phyloP scores from a whole-genome alignment of 164 flowering plant species.

The Taxillus chinensis region DNA sequence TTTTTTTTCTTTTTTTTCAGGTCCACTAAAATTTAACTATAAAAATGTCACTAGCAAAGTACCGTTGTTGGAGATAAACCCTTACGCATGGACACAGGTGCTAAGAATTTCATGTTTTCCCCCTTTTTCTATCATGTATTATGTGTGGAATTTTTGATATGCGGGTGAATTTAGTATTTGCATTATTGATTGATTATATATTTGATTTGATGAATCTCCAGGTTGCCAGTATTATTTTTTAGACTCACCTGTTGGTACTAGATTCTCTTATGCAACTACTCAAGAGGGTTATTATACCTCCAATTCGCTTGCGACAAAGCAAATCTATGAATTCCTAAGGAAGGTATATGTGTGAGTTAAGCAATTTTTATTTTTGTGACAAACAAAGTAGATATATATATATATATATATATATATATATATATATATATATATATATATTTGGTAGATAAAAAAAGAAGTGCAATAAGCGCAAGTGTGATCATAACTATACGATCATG shows the following conservation, averaged over 20 bases:
- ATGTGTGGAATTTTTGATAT: not conserved
- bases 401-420: no score
- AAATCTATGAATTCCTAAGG: conserved; percentile 17
- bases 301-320: conserved; percentile 10
- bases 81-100: conserved; percentile 49
- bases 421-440: no score
- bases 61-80: conserved; percentile 26
- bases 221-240: conserved; percentile 23
- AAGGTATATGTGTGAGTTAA: no score
- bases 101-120: not conserved
- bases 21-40: conserved; percentile 26
- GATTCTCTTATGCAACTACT: conserved; percentile 26
- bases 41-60: conserved; percentile 28
- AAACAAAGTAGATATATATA: no score
- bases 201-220: conserved; percentile 5
- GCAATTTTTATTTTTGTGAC: no score
- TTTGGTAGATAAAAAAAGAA: no score
- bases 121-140: not conserved
- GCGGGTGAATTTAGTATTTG: not conserved
- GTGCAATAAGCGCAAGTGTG: no score
- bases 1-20: no score
- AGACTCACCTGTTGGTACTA: conserved; percentile 31
- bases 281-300: conserved; percentile 7
- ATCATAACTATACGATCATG: no score
- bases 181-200: not conserved